Evolutionary conservation across 1,284 basidiomycete species (phyloP).

Genomic region (Austroboletus novae-zelandiae): DNA sequence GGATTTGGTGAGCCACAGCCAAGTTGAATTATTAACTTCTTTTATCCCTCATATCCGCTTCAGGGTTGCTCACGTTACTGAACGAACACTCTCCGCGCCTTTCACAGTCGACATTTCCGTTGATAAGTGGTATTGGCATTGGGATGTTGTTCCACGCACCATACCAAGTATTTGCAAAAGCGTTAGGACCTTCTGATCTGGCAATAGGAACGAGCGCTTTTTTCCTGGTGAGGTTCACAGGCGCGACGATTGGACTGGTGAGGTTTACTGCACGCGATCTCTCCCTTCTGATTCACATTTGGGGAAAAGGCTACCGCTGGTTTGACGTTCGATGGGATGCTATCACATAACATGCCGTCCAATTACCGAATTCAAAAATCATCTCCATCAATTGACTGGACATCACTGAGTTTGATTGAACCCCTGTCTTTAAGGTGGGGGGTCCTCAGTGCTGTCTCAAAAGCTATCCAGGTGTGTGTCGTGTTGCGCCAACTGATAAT

Average conservation of each 20-base stretch:
- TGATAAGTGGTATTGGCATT: constrained; percentile 72
- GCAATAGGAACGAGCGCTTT: constrained; percentile 81
- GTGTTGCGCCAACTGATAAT: constrained; percentile 4
- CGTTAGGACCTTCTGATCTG: constrained; percentile 59
- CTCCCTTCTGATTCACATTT: constrained; percentile 13
- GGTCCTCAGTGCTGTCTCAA: constrained; percentile 47
- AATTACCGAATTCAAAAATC: constrained; percentile 40
- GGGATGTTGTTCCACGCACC: constrained; percentile 82
- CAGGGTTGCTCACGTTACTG: constrained; percentile 66
- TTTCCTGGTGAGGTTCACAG: constrained; percentile 80
- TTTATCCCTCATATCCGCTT: constrained; percentile 11
- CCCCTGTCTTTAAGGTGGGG: constrained; percentile 40
- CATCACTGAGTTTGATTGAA: constrained; percentile 44
- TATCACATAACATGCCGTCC: constrained; percentile 48
- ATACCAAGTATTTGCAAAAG: constrained; percentile 70
- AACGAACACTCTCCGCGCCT: constrained; percentile 46
- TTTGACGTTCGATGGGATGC: constrained; percentile 62
- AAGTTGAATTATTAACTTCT: neutral
- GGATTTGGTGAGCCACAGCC: constrained; percentile 67
- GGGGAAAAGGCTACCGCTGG: constrained; percentile 63
- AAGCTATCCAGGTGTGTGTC: constrained; percentile 50
- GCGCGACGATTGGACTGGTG: constrained; percentile 75
- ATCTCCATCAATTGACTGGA: constrained; percentile 54
- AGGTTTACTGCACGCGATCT: constrained; percentile 24
- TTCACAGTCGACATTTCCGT: constrained; percentile 53